Evolutionary conservation across 2,329 filamentous ascomycete genomes (phyloP), one percentile per base, ranked within the genome.

Genomic region (Neopestalotiopsis sp.): DNA sequence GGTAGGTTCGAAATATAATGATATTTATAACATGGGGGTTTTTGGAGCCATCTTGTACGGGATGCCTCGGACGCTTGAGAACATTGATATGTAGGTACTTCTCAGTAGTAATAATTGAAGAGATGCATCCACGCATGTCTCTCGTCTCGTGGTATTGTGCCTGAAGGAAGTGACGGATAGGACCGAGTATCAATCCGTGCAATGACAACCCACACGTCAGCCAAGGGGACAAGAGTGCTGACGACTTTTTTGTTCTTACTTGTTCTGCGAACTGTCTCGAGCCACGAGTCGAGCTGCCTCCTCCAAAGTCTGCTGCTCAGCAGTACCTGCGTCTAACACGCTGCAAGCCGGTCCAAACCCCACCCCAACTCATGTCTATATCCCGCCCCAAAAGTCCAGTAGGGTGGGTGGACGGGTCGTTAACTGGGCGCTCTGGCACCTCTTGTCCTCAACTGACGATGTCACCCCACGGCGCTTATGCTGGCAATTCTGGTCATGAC

Each of bases 341-440:
- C 74, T 77, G 75, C 74, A 73, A 73, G 72, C 73, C 69, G 66
- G 65, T 71, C 75, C 74, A 70, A 68, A 77, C 74, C 68, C 58
- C 70, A 74, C 70, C 73, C 75, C 76, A 73, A 72, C 69, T 58
- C 66, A 64, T 68, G 45, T 53, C 45, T 9, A n/a, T 53, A n/a
- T 53, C 45, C 45, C 45, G 45, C 45, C 45, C 45, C 45, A 53
- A n/a, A 28, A 38, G 12, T 66, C 45, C 45, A 20, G 45, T 53
- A 28, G 45, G 45, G 45, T 53, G 45, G 17, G 45, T 49, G 45
- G 9, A 20, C 20, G 45, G 17, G 45, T 20, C 5, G 42, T 49
- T 49, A 49, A 20, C 20, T 20, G 45, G 20, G 45, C 20, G 58
- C 24, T 24, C 58, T 28, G 57, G n/a, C 17, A 61, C 58, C 68